A percentile compares a stretch with the other conserved stretches of the same genome.
Conservation (phyloP, 768 basidiomycete species). For the Phaeotremella fagi region DNA sequence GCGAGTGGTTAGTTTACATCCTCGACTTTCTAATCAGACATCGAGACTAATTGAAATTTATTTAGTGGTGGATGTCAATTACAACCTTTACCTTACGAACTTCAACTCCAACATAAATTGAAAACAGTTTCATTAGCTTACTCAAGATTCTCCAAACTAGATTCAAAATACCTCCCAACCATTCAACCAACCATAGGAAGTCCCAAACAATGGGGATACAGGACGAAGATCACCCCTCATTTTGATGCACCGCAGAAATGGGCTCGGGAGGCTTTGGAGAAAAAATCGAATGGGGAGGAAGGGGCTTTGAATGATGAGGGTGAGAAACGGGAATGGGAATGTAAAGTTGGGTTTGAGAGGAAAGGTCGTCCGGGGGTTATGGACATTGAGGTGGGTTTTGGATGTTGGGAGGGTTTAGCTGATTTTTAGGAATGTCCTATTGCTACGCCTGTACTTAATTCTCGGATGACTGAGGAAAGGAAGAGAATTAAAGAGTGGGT, state of each 20-base stretch:
- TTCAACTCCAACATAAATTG: conserved; percentile 75
- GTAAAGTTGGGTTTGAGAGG: conserved; percentile 84
- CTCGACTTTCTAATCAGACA: neutral
- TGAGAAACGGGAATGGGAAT: conserved; percentile 52
- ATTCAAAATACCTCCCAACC: conserved; percentile 57
- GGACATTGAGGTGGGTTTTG: conserved; percentile 74
- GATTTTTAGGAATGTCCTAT: conserved; percentile 77
- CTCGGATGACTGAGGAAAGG: conserved; percentile 60
- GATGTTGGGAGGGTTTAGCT: conserved; percentile 11
- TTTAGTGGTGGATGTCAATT: conserved; percentile 76
- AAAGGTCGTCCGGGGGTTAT: conserved; percentile 68
- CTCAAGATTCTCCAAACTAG: conserved; percentile 49
- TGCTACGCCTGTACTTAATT: conserved; percentile 73
- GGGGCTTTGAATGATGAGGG: conserved; percentile 13
- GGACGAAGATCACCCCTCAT: conserved; percentile 96
- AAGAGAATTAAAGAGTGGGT: conserved; percentile 58
- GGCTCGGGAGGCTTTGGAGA: conserved; percentile 51
- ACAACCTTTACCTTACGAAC: conserved; percentile 81
- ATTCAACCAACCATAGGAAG: conserved; percentile 75
- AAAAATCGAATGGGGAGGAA: conserved; percentile 10
- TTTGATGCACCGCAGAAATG: conserved; percentile 64
- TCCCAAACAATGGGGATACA: conserved; percentile 82
- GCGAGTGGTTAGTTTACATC: conserved; percentile 61
- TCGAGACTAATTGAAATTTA: neutral
- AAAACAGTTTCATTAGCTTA: conserved; percentile 38